Conservation (phyloP, 1,284 basidiomycete species). For the Ceratobasidium sp. region DNA sequence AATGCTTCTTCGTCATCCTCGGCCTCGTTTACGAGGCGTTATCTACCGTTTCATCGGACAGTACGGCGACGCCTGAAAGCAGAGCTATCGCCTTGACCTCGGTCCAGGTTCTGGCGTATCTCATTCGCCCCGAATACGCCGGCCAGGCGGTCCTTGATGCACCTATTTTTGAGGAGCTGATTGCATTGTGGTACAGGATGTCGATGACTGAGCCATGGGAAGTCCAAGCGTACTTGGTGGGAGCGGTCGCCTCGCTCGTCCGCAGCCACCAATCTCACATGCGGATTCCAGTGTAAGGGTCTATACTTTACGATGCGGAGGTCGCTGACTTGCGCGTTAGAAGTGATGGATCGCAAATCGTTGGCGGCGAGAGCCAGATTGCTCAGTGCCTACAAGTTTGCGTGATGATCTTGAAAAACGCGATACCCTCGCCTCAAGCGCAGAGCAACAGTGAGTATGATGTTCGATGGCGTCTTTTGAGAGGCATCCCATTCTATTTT, state of each 20-base stretch:
- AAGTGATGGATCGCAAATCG: not conserved
- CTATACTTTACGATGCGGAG: too few species aligned
- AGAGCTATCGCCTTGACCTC: conserved; percentile 70
- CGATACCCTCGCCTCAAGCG: conserved; percentile 64
- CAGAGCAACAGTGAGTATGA: conserved; percentile 54
- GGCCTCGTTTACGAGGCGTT: conserved; percentile 94
- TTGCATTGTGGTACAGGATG: conserved; percentile 88
- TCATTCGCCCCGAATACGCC: conserved; percentile 83
- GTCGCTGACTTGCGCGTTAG: too few species aligned
- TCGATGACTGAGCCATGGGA: conserved; percentile 85
- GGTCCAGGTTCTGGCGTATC: conserved; percentile 80
- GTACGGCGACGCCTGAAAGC: conserved; percentile 58
- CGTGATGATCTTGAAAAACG: conserved; percentile 80
- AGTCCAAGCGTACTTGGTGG: conserved; percentile 81
- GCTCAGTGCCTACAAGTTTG: conserved; percentile 87
- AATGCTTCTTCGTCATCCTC: conserved; percentile 91
- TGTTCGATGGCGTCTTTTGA: conserved; percentile 43
- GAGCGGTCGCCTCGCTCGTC: conserved; percentile 76
- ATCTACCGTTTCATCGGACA: conserved; percentile 72
- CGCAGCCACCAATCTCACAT: conserved; percentile 62
- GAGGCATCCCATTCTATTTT: conserved; percentile 52
- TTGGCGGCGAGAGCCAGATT: conserved; percentile 56
- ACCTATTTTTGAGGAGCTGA: conserved; percentile 90
- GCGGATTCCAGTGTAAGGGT: conserved; percentile 7
- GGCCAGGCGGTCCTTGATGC: conserved; percentile 85